Conservation (phyloP, 2,329 filamentous ascomycete species). For the Phialophora macrospora region DNA sequence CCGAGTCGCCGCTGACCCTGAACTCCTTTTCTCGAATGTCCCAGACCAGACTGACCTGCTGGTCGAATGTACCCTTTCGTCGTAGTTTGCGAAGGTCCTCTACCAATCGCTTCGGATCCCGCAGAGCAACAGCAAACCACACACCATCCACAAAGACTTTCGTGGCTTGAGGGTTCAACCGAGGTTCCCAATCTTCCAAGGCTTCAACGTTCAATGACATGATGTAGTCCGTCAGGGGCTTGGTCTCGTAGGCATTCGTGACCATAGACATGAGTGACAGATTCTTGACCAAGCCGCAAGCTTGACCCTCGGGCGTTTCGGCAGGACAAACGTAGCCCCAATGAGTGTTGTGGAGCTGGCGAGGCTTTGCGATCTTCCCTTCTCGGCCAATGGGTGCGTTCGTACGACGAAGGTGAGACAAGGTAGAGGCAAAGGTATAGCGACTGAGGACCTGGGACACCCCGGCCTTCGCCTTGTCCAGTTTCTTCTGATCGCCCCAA, state of each 20-base stretch:
- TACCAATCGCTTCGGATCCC: constrained; percentile 84
- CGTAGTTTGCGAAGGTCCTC: constrained; percentile 76
- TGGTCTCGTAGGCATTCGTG: constrained; percentile 88
- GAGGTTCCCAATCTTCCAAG: constrained; percentile 89
- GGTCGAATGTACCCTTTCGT: constrained; percentile 80
- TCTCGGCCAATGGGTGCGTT: constrained; percentile 98
- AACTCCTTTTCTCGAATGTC: constrained; percentile 98
- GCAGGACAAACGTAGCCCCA: constrained; percentile 98
- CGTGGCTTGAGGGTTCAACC: constrained; percentile 85
- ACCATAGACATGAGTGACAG: constrained; percentile 98
- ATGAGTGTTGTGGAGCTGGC: constrained; percentile 97
- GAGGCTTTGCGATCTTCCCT: constrained; percentile 96
- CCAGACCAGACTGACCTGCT: constrained; percentile 91
- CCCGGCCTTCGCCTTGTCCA: constrained; percentile 89
- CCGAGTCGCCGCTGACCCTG: constrained; percentile 97
- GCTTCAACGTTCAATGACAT: constrained; percentile 94
- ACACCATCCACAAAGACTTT: constrained; percentile 98
- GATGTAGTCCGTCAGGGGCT: constrained; percentile 94
- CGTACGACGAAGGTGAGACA: constrained; percentile 94
- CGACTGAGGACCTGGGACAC: constrained; percentile 97
- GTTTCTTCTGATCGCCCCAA: constrained; percentile 99
- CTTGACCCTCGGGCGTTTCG: constrained; percentile 96
- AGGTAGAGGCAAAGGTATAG: constrained; percentile 94
- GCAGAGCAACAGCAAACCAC: constrained; percentile 88
- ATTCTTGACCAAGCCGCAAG: constrained; percentile 98